Percentiles rank a stretch among this genome's conserved stretches.
Evolutionary conservation across 2,329 filamentous ascomycete genomes (phyloP).

Genomic region (Aspergillus pseudoviridinutans): DNA sequence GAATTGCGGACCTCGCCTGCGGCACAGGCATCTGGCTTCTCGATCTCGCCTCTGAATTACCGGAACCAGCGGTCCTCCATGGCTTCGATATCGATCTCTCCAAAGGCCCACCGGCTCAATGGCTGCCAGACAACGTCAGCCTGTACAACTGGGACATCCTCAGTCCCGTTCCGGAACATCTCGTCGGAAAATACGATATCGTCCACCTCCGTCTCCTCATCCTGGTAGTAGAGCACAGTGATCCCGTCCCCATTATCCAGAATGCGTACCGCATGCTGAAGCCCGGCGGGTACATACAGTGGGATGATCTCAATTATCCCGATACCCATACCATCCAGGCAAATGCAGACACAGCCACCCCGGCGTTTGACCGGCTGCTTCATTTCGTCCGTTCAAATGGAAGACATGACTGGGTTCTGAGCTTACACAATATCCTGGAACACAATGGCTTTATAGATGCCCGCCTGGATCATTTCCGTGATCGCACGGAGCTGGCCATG

Average conservation of each 20-base stretch:
- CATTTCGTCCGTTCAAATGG: constrained; percentile 13
- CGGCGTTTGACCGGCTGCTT: constrained; percentile 15
- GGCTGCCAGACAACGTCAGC: constrained; percentile 14
- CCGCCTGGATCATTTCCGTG: constrained; percentile 12
- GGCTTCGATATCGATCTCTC: constrained; percentile 23
- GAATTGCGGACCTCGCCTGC: constrained; percentile 23
- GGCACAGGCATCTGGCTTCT: constrained; percentile 27
- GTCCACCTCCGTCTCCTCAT: constrained; percentile 17
- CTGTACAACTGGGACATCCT: constrained; percentile 21
- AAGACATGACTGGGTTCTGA: constrained; percentile 19
- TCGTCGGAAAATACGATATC: constrained; percentile 20
- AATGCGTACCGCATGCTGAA: constrained; percentile 22
- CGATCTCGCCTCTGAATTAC: constrained; percentile 18
- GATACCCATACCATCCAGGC: constrained; percentile 13
- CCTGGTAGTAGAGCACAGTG: constrained; percentile 7
- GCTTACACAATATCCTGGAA: constrained; percentile 11
- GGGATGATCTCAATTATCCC: constrained; percentile 26
- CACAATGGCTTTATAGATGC: constrained; percentile 10
- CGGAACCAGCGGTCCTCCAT: constrained; percentile 13
- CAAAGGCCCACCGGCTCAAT: constrained; percentile 17
- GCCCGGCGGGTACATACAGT: constrained; percentile 27
- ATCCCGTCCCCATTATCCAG: constrained; percentile 12
- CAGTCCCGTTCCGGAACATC: constrained; percentile 13
- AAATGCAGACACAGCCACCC: constrained; percentile 3
- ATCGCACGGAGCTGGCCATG: constrained; percentile 9